Percentiles rank a stretch among this genome's conserved stretches.
Evolutionary conservation across 2,329 filamentous ascomycete species (phyloP).

Genomic region (Venturia oleaginea): DNA sequence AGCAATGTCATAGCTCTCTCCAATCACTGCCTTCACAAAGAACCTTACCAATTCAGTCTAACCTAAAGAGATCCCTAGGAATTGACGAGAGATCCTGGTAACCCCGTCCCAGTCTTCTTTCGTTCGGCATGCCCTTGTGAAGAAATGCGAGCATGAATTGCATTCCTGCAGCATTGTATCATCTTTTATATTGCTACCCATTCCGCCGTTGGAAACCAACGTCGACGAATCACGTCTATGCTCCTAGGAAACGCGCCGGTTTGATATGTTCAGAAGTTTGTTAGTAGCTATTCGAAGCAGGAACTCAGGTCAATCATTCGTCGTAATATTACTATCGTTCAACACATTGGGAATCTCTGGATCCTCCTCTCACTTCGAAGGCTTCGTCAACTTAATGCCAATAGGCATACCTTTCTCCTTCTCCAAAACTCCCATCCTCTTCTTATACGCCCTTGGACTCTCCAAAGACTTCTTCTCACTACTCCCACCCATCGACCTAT

Average conservation of each 20-base stretch:
- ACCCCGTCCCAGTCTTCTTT: too few relatives aligned
- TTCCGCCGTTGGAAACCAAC: too few relatives aligned
- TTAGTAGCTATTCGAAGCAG: too few relatives aligned
- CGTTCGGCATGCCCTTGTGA: not conserved
- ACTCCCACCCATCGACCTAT: conserved; percentile 38
- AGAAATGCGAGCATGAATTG: not conserved
- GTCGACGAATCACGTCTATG: too few relatives aligned
- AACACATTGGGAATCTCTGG: not conserved
- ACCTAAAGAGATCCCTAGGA: not conserved
- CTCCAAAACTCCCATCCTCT: conserved; percentile 37
- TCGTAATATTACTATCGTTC: too few relatives aligned
- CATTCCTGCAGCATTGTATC: not conserved
- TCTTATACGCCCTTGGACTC: conserved; percentile 85
- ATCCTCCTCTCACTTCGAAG: not conserved
- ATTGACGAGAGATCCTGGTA: not conserved
- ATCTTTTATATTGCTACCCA: not conserved
- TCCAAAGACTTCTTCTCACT: conserved; percentile 54
- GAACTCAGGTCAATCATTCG: not conserved
- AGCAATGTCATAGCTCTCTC: not conserved
- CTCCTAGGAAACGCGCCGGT: too few relatives aligned
- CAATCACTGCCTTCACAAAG: not conserved
- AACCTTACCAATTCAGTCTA: not conserved
- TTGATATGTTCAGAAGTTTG: not conserved
- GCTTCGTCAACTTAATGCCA: not conserved
- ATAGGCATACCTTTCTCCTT: conserved; percentile 14